A percentile compares a stretch with the other conserved stretches of the same genome.
Conservation (phyloP, 2,329 filamentous ascomycete genomes). For the Aspergillus intermedius region DNA sequence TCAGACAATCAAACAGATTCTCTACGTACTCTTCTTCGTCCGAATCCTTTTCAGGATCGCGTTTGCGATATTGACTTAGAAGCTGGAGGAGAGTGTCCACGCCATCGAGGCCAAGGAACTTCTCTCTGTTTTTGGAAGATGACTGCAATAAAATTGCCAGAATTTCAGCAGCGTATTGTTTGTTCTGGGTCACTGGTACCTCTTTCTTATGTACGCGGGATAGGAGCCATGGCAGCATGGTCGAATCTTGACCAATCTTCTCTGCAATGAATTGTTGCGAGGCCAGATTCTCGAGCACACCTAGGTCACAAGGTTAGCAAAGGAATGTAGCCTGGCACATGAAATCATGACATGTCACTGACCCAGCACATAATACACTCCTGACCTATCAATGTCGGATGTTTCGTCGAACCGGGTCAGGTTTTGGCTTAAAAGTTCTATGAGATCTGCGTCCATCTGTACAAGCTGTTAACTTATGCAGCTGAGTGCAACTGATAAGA, state of each 20-base stretch:
- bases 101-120: constrained; percentile 60
- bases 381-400: constrained; percentile 65
- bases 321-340: not conserved
- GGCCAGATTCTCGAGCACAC: constrained; percentile 77
- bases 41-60: constrained; percentile 75
- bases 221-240: constrained; percentile 70
- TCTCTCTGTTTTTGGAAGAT: constrained; percentile 58
- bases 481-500: too few relatives aligned
- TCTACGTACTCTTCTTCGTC: constrained; percentile 94
- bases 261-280: constrained; percentile 64
- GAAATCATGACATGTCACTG: constrained; percentile 8
- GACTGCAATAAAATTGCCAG: constrained; percentile 81
- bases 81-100: constrained; percentile 77
- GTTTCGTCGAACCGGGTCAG: constrained; percentile 72
- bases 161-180: constrained; percentile 89
- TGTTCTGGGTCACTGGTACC: constrained; percentile 71
- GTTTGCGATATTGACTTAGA: constrained; percentile 74
- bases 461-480: constrained; percentile 10
- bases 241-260: constrained; percentile 62
- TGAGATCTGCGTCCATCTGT: constrained; percentile 37
- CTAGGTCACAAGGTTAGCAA: constrained; percentile 19
- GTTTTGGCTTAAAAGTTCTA: constrained; percentile 45
- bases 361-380: constrained; percentile 76
- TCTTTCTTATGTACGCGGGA: constrained; percentile 65
- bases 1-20: constrained; percentile 82